Evolutionary conservation across 2,329 filamentous ascomycete genomes (phyloP), one percentile per base, ranked within the genome.

Genomic region (Alternaria ethzedia): DNA sequence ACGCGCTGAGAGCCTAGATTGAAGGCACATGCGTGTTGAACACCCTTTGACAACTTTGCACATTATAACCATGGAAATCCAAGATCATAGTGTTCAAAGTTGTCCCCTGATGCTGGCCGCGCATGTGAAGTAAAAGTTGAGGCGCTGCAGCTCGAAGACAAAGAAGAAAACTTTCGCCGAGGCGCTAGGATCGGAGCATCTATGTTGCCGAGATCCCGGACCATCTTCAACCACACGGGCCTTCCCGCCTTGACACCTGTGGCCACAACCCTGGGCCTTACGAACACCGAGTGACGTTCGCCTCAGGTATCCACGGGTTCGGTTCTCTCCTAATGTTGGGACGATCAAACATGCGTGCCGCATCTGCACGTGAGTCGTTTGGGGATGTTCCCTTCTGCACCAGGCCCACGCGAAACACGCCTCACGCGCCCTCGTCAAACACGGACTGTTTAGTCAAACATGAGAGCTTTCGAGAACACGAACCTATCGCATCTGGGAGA

Each of bases 361-460:
- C 41, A 43, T 20, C 32, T 49, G 25, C 30, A 28, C 43, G 36
- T 43, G 32, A 45, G 10, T 51, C 26, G 60, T 63, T 64, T 60
- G 36, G 30, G 20, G 43, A 23, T 30, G 11, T 52, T 57, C 28
- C 47, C 32, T 15, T 23, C 56, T 47, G n/a, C 58, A 43, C 13
- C 43, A 30, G 30, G 13, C 43, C n/a, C 26, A 25, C 44, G 30
- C 59, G 71, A 75, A 75, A 76, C 72, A 45, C 63, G 41, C 47
- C 50, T 63, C 51, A 50, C 57, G 51, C 41, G 46, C 57, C 17
- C 57, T 64, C 60, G 57, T 70, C 68, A 76, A 75, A 76, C 74
- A 64, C 62, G 56, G 44, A 21, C 43, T 58, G 59, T 63, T 60
- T 67, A 59, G 52, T 46, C 55, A 67, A 63, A 59, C 62, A 52